A percentile compares a stretch with the other conserved stretches of the same genome.
Conservation (phyloP, 73 alveolate genomes). For the Paramecium sonneborni region DNA sequence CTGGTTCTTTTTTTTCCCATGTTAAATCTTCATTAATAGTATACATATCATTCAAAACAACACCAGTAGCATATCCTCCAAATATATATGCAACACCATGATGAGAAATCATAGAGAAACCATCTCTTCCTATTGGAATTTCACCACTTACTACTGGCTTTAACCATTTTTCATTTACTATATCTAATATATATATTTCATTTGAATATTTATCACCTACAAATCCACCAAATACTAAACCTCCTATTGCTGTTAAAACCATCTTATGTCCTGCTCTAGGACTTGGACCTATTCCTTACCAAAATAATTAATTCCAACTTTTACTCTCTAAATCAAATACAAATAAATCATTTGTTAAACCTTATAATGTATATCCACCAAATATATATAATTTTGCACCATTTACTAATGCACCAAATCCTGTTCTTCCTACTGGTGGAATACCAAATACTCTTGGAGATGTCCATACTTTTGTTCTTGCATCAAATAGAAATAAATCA, state of each 20-base stretch:
- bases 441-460: slow-evolving; percentile 37
- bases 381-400: slow-evolving; percentile 49
- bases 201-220: slow-evolving; percentile 50
- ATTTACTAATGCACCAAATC: slow-evolving; percentile 41
- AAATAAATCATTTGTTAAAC: slow-evolving; percentile 37
- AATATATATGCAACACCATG: slow-evolving; percentile 49
- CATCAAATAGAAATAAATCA: slow-evolving; percentile 53
- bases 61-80: slow-evolving; percentile 65
- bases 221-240: slow-evolving; percentile 55
- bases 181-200: slow-evolving; percentile 43
- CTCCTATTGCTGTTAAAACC: slow-evolving; percentile 32
- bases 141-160: slow-evolving; percentile 55
- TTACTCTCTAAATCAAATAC: slow-evolving; percentile 52
- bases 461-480: slow-evolving; percentile 34
- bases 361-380: slow-evolving; percentile 47
- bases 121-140: slow-evolving; percentile 49
- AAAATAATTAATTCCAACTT: slow-evolving; percentile 48
- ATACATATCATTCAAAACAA: slow-evolving; percentile 34
- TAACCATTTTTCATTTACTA: slow-evolving; percentile 39
- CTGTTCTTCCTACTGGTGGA: slow-evolving; percentile 66
- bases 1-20: slow-evolving; percentile 44
- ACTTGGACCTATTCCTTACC: slow-evolving; percentile 39
- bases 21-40: slow-evolving; percentile 47
- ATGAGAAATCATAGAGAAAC: slow-evolving; percentile 38
- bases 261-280: slow-evolving; percentile 60